Evolutionary conservation across 345 rosid species (phyloP), one percentile per base, ranked within the genome.

Genomic region (Gossypium anomalum): DNA sequence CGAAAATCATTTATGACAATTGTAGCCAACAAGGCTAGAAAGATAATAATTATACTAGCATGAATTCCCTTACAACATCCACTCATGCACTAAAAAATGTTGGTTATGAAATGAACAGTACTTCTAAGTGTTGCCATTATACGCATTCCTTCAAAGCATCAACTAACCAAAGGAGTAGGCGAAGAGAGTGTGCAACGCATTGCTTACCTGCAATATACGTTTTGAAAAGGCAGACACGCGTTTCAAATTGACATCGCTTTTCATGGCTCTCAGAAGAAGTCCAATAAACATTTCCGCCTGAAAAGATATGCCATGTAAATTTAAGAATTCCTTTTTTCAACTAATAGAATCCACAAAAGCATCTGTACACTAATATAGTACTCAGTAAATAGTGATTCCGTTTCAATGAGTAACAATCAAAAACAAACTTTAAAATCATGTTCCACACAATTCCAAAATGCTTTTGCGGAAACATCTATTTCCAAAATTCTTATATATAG

Each of bases 271-370:
- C 17, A 89, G 84, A 74, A 91, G 87, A 79, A 95, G 98, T 69
- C 93, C 99, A 74, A 95, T 89, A 80, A 93, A 95, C 97, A 95
- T 84, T 85, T 93, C 99, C 6, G 83, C 94, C 99, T 93, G 90
- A 72, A 82, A 75, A 66, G 48, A 29, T 1, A 70, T 2, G 16
- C 47, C 47, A 17, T 29, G 47, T 52, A 53, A 29, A 52, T 48
- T 20, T 69, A 4, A 9, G 45, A 16, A 9, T 1, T 43, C 14
- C 41, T 34, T 19, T 23, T 47, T 67, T 47, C 4, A 65, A 49
- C 45, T 13, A 51, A 11, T 52, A 27, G 25, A 70, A 70, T 69
- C 59, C 25, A 4, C 55, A 51, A 51, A 69, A 3, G 58, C 60
- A 51, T 27, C 4, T 9, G 22, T 51, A 51, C 52, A 23, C 16